Base-by-base conservation (phyloP, 73 alveolate genomes). In the Urostyla sp. region DNA sequence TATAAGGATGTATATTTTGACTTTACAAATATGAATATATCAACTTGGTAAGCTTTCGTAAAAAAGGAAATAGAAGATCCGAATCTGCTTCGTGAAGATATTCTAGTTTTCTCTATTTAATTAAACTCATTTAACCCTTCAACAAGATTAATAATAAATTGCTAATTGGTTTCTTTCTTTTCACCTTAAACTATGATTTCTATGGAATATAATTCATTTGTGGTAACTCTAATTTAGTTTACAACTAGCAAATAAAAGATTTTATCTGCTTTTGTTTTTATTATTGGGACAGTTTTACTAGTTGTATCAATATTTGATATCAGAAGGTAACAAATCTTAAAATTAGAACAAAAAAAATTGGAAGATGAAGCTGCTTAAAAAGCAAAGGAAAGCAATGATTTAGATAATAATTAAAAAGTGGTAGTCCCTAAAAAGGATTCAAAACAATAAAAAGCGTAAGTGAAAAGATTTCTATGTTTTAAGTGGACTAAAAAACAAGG, bases 211-310 rank as follows among this genome's bases (percentile, higher is more conserved):
- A 69, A 69, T 35, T 10, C 34, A 5, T 10, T 69, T 20, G 2
- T 69, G 51, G 4, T 69, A 5, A 49, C 21, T 36, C 24, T 48
- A 10, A 13, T 34, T n/a, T 37, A 46, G 27, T 69, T 46, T 35
- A 10, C 52, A 7, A 18, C 83, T 27, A 7, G 27, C 0, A 31
- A n/a, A 43, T 16, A 20, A 4, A 45, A 6, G 7, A 35, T 54
- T 27, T 35, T 48, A 15, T 45, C 83, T 20, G 58, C 31, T 2
- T 54, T 69, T n/a, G 34, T 69, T 30, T 69, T 37, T 23, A 30
- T 69, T 5, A 69, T 69, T 27, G 83, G 83, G 4, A 31, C 30
- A 8, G 49, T 69, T 20, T 37, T 69, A 7, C 54, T 69, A 1
- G 52, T 27, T 5, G 34, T 69, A 5, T 69, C 83, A 2, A 30